Evolutionary conservation across 441 rosid species (phyloP), one percentile per base, ranked within the genome.

Genomic region (Croton laevigatus): DNA sequence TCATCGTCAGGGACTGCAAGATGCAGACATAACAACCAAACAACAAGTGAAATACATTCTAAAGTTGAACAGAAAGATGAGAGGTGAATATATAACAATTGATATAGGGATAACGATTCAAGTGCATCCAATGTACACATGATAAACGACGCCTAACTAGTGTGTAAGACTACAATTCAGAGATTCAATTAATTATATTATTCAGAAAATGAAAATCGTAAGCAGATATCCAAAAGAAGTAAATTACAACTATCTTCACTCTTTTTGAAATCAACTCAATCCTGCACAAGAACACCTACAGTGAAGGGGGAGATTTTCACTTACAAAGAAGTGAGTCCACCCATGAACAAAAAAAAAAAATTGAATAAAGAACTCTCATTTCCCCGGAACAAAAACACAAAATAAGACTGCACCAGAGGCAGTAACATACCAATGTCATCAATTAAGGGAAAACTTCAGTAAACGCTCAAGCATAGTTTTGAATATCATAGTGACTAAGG

Each of bases 1-100:
- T 62, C 86, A 65, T 62, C 85, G 75, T 61, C 89, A 45, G 88
- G 78, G 70, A 38, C 97, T 94, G 76, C 44, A 48, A 52, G 60
- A n/a, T 34, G 38, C 14, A n/a, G 37, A 60, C 6, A 64, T 40
- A 3, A 61, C 22, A 46, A 34, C 27, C 64, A 68, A 64, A 17
- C 9, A 55, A 19, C 9, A 59, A 17, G 6, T 57, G 4, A 22
- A 34, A 65, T n/a, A n/a, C 37, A 17, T 22, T 13, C 36, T 27
- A 2, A 44, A 5, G 53, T 42, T 23, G 10, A 14, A 64, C 9
- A 40, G 44, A 27, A 1, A 40, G 8, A 66, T 27, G 3, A 58
- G 22, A 67, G 6, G 22, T 16, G 44, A 40, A 40, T 40, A 8
- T 46, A 11, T 11, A 46, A 46, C 51, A 46, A 46, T 16, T 3